Conservation (phyloP, 2,329 filamentous ascomycete species). For the Alternaria gansuensis region DNA sequence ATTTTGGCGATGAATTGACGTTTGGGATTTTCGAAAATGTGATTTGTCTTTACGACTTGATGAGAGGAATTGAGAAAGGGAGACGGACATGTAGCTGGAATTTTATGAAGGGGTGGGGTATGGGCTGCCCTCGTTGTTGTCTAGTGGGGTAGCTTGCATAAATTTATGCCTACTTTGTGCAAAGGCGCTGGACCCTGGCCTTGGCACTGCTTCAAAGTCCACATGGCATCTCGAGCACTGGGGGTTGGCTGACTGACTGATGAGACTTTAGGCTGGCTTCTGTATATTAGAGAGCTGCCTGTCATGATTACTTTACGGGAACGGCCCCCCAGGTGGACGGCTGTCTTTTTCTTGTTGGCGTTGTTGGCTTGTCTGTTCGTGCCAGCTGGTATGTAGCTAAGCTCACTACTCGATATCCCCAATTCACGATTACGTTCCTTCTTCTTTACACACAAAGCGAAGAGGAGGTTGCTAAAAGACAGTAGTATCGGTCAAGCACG, state of each 20-base stretch:
- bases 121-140: constrained; percentile 23
- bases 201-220: constrained; percentile 27
- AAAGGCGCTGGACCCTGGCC: constrained; percentile 19
- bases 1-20: constrained; percentile 49
- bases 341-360: constrained; percentile 51
- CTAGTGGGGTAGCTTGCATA: constrained; percentile 24
- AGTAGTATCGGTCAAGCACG: constrained; percentile 85
- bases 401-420: constrained; percentile 6
- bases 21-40: constrained; percentile 50
- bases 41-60: constrained; percentile 60
- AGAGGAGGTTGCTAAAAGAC: background rate
- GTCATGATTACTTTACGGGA: constrained; percentile 39
- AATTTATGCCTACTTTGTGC: constrained; percentile 20
- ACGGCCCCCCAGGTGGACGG: constrained; percentile 68
- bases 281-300: constrained; percentile 32
- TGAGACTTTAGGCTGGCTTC: constrained; percentile 32
- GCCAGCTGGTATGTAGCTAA: constrained; percentile 48
- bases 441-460: constrained; percentile 3
- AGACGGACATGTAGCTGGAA: constrained; percentile 31
- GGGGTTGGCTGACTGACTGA: constrained; percentile 1
- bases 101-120: constrained; percentile 45
- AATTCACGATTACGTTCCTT: background rate
- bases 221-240: constrained; percentile 24
- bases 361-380: constrained; percentile 48
- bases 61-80: constrained; percentile 25